A percentile compares a stretch with the other conserved stretches of the same genome.
phyloP scores from a whole-genome alignment of 2,329 filamentous ascomycete genomes.

The Fusarium albosuccineum region DNA sequence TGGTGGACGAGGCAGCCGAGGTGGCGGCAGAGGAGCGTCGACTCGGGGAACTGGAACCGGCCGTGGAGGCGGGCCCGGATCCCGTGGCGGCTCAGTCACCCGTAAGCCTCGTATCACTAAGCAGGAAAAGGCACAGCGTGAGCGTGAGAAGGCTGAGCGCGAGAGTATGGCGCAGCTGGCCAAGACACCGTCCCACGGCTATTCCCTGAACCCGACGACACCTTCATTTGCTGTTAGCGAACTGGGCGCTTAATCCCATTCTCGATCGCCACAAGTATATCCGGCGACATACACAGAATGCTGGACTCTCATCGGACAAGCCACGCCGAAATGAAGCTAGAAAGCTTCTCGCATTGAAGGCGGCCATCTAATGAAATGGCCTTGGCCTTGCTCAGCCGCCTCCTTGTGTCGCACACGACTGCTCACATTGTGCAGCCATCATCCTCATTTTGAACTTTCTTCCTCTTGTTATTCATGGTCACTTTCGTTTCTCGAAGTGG shows the following conservation, averaged over 20 bases:
- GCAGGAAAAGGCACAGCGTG: conserved; percentile 83
- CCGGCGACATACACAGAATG: neutral
- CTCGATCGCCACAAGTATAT: neutral
- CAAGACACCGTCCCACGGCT: conserved; percentile 54
- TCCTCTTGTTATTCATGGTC: conserved; percentile 30
- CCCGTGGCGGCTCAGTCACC: conserved; percentile 78
- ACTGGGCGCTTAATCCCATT: conserved; percentile 47
- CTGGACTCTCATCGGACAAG: neutral
- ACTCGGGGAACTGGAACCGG: conserved; percentile 65
- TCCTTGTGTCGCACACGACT: conserved; percentile 1
- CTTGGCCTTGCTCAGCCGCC: neutral
- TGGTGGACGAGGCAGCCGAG: conserved; percentile 63
- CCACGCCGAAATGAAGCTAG: neutral
- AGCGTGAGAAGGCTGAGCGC: conserved; percentile 83
- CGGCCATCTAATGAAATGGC: conserved; percentile 1
- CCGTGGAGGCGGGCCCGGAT: conserved; percentile 72
- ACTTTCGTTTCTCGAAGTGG: conserved; percentile 30
- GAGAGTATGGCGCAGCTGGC: conserved; percentile 64
- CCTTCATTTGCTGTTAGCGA: conserved; percentile 55
- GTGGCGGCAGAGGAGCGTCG: conserved; percentile 72
- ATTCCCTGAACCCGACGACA: conserved; percentile 54
- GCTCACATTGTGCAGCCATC: conserved; percentile 1
- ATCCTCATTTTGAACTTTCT: conserved; percentile 12
- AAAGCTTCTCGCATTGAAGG: neutral
- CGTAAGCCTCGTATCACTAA: conserved; percentile 90